These are phyloP conservation scores for Ophiostoma sp. DNA, from an alignment of 2,329 filamentous ascomycete species.

Conservation along the genomic window DNA sequence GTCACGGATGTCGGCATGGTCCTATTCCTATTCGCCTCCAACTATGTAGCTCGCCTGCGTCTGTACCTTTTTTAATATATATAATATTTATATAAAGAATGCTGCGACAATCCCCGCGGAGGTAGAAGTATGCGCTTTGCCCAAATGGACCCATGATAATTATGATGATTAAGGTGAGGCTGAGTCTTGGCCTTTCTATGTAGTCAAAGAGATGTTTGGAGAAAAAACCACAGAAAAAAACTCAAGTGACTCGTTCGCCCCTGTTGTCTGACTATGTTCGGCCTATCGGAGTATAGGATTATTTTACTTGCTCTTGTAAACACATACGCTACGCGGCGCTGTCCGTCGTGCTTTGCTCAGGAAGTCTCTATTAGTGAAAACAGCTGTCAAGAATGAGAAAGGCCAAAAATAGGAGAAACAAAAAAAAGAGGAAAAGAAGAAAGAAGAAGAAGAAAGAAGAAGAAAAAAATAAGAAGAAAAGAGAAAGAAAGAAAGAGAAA, in stretches of 20 bases:
- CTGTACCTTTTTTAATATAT: no score
- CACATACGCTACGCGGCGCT: not conserved
- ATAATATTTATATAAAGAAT: no score
- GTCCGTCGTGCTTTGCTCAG: not conserved
- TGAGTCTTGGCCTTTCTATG: not conserved
- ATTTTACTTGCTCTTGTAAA: no score
- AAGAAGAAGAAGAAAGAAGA: not conserved
- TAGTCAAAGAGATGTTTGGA: no score
- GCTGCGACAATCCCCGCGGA: not conserved
- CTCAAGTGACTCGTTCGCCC: no score
- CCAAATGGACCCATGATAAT: not conserved
- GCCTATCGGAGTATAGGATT: no score
- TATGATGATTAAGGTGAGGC: not conserved
- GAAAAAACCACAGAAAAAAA: no score
- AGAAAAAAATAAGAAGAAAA: not conserved
- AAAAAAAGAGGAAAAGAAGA: no score
- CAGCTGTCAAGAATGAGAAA: not conserved
- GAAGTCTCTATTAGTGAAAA: not conserved
- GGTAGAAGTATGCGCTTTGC: not conserved
- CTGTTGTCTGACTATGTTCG: no score
- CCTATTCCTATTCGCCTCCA: not conserved
- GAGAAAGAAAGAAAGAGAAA: not conserved
- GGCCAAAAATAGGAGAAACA: no score
- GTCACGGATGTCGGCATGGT: not conserved
- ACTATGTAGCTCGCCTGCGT: not conserved